Conservation (phyloP, 2,329 filamentous ascomycete species). For the Verticillium longisporum region DNA sequence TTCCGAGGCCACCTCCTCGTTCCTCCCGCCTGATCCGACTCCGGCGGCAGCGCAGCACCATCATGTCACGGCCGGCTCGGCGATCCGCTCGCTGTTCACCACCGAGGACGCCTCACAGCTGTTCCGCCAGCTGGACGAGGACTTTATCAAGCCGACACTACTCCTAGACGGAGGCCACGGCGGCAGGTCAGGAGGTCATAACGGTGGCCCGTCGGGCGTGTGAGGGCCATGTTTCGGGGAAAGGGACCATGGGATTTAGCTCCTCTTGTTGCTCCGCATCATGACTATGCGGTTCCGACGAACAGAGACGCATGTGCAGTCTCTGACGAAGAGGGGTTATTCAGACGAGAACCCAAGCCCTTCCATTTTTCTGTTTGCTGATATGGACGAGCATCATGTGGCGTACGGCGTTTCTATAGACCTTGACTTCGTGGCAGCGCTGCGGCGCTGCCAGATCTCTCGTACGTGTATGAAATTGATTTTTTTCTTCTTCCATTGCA, state of each 20-base stretch:
- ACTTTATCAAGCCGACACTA: slow-evolving; percentile 88
- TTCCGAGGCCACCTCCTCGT: slow-evolving; percentile 9
- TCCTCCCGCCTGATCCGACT: slow-evolving; percentile 1
- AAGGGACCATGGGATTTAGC: not conserved
- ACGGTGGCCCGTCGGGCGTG: not conserved
- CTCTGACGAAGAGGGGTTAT: not conserved
- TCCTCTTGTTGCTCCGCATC: not conserved
- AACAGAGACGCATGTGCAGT: not conserved
- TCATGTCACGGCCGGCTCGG: slow-evolving; percentile 64
- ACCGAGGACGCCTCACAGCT: slow-evolving; percentile 83
- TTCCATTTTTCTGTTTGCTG: not conserved
- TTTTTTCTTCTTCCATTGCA: not conserved
- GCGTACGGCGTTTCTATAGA: slow-evolving; percentile 2
- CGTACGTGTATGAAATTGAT: not conserved
- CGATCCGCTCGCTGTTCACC: slow-evolving; percentile 74
- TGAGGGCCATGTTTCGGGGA: not conserved
- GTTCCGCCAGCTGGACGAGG: slow-evolving; percentile 90
- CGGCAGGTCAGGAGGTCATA: not conserved
- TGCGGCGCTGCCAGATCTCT: not conserved
- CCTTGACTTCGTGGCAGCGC: slow-evolving; percentile 1
- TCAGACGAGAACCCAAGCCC: not conserved
- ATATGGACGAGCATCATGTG: not conserved
- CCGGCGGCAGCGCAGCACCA: slow-evolving; percentile 16
- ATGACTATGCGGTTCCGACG: not conserved
- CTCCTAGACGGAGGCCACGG: slow-evolving; percentile 53